Base-by-base conservation (phyloP, 1,284 basidiomycete species). In the Tilletia horrida region DNA sequence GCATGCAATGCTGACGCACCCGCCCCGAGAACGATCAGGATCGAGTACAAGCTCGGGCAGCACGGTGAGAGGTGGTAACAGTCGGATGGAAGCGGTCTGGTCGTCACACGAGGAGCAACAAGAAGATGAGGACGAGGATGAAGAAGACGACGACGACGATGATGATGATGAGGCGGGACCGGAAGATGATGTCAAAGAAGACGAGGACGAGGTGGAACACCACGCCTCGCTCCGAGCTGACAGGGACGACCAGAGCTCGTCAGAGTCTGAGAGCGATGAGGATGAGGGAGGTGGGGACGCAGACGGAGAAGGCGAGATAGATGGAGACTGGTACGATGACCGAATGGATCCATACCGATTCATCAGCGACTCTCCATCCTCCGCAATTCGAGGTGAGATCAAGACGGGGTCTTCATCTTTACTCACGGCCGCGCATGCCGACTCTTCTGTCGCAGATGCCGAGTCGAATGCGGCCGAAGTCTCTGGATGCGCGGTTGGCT, bases 1-100 rank as follows among this genome's bases (percentile, higher is more conserved):
- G 52, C 52, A 55, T 55, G 52, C 52, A 3, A 55, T 55, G 52
- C 52, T 55, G 18, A 55, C 52, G 23, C 52, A 55, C 25, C 14
- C 52, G 18, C 23, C 52, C 6, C n/a, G 52, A 3, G 52, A 55
- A 27, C 52, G 52, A 14, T 55, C 52, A 14, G 52, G 52, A 6
- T 55, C 52, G 23, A 55, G 52, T 29, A 55, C 52, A 27, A 55
- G 52, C 25, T 55, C 52, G 52, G 52, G 23, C 9, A 55, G 52
- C 23, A 55, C 52, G 52, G 18, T 55, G 6, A 6, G 52, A 14
- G 52, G 52, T 29, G 21, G 14, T 23, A 27, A 11, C 9, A 9
- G n/a, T 55, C 23, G 18, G 14, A 18, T 11, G 52, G 13, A 14
- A 9, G 52, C 18, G 1, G 11, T 25, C n/a, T 55, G 52, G 52